Evolutionary conservation across 176 grass and related monocot genomes (phyloP).

Genomic region (Saccharum officinarum): DNA sequence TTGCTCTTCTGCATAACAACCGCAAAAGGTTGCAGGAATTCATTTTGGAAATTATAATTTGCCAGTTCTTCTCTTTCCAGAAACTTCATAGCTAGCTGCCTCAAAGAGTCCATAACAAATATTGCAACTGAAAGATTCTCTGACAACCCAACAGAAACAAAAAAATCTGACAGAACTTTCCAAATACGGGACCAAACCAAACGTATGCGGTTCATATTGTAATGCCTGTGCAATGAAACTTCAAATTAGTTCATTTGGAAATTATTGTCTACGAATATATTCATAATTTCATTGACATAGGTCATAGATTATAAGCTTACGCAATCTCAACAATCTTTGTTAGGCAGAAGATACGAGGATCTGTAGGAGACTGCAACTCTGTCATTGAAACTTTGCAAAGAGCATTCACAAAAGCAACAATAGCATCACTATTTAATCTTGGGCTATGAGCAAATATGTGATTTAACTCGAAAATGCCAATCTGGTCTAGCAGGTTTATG

Average conservation of each 20-base stretch:
- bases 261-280: neutral
- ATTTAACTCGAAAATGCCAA: slow-evolving; percentile 97
- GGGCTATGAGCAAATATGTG: slow-evolving; percentile 99
- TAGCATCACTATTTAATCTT: slow-evolving; percentile 97
- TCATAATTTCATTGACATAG: slow-evolving; percentile 22
- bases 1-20: slow-evolving; percentile 96
- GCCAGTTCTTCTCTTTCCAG: slow-evolving; percentile 93
- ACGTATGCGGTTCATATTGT: slow-evolving; percentile 98
- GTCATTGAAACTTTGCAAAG: slow-evolving; percentile 95
- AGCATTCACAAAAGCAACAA: slow-evolving; percentile 97
- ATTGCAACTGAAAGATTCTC: slow-evolving; percentile 98
- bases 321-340: slow-evolving; percentile 99
- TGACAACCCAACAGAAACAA: slow-evolving; percentile 88
- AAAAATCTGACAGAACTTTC: slow-evolving; percentile 94
- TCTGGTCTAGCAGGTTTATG: slow-evolving; percentile 94
- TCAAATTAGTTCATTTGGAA: slow-evolving; percentile 15
- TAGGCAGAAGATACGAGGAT: slow-evolving; percentile 96
- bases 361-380: slow-evolving; percentile 89
- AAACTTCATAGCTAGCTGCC: slow-evolving; percentile 98
- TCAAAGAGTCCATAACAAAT: slow-evolving; percentile 98
- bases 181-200: slow-evolving; percentile 97
- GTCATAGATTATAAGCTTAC: slow-evolving; percentile 64
- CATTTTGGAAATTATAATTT: slow-evolving; percentile 99
- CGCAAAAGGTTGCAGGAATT: slow-evolving; percentile 92
- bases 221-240: slow-evolving; percentile 74